Percentiles rank a stretch among this genome's conserved stretches.
Conservation (phyloP, 805 yeast species). For the Lachancea waltii region DNA sequence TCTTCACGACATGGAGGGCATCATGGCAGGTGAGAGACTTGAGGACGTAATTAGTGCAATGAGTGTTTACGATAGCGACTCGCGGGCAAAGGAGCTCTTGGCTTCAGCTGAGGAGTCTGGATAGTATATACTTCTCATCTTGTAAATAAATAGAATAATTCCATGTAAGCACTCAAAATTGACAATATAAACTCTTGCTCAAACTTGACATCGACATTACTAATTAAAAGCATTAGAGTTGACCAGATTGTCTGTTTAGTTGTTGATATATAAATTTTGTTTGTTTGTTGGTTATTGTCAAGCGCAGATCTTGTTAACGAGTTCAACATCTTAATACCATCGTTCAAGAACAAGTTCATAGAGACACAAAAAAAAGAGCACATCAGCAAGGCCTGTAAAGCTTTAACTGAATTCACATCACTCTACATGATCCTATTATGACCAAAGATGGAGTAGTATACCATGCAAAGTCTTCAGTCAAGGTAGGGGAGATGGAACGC, state of each 20-base stretch:
- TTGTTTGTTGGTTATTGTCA: too few species aligned
- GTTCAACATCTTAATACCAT: neutral
- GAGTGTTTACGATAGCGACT: conserved; percentile 40
- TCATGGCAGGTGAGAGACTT: conserved; percentile 53
- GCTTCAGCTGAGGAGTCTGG: conserved; percentile 7
- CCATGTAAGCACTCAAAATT: too few species aligned
- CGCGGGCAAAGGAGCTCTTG: conserved; percentile 37
- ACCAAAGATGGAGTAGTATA: conserved; percentile 24
- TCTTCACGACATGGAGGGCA: conserved; percentile 65
- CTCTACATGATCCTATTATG: conserved; percentile 2
- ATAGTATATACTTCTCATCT: too few species aligned
- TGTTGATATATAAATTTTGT: too few species aligned
- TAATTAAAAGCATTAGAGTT: too few species aligned
- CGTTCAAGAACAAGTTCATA: neutral
- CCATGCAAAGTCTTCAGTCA: conserved; percentile 39
- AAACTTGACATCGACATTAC: too few species aligned
- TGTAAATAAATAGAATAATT: too few species aligned
- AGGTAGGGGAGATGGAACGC: conserved; percentile 55
- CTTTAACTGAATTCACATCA: neutral
- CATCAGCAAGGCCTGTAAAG: too few species aligned
- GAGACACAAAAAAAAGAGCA: neutral
- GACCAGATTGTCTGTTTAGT: too few species aligned
- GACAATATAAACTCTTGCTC: too few species aligned
- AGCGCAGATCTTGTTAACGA: too few species aligned
- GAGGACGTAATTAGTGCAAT: conserved; percentile 52